Evolutionary conservation across 2,329 filamentous ascomycete species (phyloP).

Genomic region (Zopfia rhizophila): DNA sequence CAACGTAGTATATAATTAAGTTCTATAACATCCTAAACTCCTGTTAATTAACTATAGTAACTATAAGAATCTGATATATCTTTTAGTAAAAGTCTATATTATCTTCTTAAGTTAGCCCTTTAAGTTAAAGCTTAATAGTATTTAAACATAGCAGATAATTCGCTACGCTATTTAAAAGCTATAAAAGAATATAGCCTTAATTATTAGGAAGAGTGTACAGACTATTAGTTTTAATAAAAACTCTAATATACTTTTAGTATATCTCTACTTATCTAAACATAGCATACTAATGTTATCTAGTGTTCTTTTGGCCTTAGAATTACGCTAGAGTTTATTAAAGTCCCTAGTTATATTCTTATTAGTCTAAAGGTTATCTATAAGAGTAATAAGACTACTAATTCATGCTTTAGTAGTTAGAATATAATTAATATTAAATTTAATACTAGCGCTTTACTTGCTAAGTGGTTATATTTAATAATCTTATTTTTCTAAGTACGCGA

Average conservation of each 20-base stretch:
- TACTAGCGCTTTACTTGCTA: conserved; percentile 10
- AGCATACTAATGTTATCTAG: conserved; percentile 16
- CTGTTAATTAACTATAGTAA: too few relatives aligned
- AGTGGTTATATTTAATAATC: conserved; percentile 28
- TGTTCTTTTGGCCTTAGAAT: conserved; percentile 70
- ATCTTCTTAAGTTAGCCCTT: too few relatives aligned
- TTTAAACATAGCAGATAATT: too few relatives aligned
- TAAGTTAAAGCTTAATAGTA: too few relatives aligned
- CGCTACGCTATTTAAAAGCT: background rate
- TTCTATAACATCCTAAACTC: conserved; percentile 22
- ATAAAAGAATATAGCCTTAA: background rate
- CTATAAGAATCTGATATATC: too few relatives aligned
- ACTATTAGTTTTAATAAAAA: conserved; percentile 28
- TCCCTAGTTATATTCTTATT: conserved; percentile 73
- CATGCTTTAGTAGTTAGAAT: conserved; percentile 67
- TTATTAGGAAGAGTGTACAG: conserved; percentile 16
- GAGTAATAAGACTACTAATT: conserved; percentile 37
- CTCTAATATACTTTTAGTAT: conserved; percentile 26
- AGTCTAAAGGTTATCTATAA: conserved; percentile 70
- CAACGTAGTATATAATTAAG: conserved; percentile 19
- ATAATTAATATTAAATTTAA: conserved; percentile 35
- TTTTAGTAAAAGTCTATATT: too few relatives aligned
- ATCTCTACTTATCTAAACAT: conserved; percentile 1
- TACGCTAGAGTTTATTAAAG: conserved; percentile 70
- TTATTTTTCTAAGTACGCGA: conserved; percentile 13